Percentiles rank a stretch among this genome's conserved stretches.
phyloP scores from a whole-genome alignment of 73 alveolate species.

The Uronychia setigera region DNA sequence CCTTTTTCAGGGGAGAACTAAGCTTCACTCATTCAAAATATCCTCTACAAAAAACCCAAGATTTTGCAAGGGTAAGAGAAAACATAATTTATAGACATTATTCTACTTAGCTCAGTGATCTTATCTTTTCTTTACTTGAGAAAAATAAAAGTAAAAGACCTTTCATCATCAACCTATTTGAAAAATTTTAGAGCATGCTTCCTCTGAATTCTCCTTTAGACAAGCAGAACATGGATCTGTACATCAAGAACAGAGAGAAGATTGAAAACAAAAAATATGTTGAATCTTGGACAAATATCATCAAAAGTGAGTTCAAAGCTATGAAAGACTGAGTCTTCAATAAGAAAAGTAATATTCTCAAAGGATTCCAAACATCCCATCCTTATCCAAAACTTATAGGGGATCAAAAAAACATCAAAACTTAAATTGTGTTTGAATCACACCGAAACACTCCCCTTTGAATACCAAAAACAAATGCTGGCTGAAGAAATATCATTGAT shows the following conservation, averaged over 20 bases:
- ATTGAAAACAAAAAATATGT: neutral
- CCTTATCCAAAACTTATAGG: too few relatives aligned
- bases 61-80: neutral
- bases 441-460: too few relatives aligned
- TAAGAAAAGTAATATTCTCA: neutral
- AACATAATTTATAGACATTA: neutral
- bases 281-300: neutral
- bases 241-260: neutral
- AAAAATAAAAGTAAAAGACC: neutral
- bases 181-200: too few relatives aligned
- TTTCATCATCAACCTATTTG: neutral
- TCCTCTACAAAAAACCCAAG: neutral
- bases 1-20: neutral
- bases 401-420: too few relatives aligned
- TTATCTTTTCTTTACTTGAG: neutral
- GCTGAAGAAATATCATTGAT: too few relatives aligned
- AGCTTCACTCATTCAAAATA: neutral
- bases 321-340: neutral
- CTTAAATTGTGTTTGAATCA: too few relatives aligned
- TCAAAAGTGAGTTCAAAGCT: neutral
- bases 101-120: neutral
- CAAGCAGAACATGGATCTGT: neutral
- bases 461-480: too few relatives aligned
- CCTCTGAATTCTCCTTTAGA: neutral
- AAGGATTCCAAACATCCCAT: too few relatives aligned